Evolutionary conservation across 257 asterid genomes (phyloP), one percentile per base, ranked within the genome.

Genomic region (Solanum clarkiae): DNA sequence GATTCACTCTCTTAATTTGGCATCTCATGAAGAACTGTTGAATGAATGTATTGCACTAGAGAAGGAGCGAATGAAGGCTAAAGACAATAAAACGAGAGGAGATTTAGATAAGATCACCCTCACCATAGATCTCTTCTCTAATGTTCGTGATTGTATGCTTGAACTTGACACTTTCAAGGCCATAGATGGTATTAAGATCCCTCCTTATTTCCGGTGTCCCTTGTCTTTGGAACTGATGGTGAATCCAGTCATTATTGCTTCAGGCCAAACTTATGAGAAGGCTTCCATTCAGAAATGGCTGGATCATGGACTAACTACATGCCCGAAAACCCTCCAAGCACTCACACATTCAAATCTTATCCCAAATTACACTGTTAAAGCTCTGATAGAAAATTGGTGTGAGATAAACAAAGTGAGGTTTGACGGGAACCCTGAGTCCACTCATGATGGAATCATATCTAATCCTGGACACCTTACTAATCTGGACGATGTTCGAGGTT

Each of bases 171-270:
- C 85, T 56, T 86, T 86, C 80, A 92, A 88, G 87, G 84, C 89
- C 60, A 45, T 89, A 8, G 83, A 89, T 82, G 96, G 96, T 36
- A 82, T 89, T 86, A 91, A 80, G 85, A 87, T 95, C 86, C 99
- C 98, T 47, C 86, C 93, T 20, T 91, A 89, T 85, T 97, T 93
- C 87, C 89, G 90, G 53, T 97, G 99, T 80, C 97, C 99, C 9
- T 89, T 97, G 80, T 95, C 99, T 72, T 86, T 93, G 88, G 97
- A 91, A 84, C 87, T 95, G 85, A 94, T 97, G 99, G 81, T 79
- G 80, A 98, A 97, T 80, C 99, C 99, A 3, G 99, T 97, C 59
- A 95, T 92, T 81, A 92, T 97, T 89, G 94, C 98, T 86, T 97
- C 99, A 2, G 99, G 99, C 77, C 96, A 94, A 89, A 97, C 98